These are phyloP conservation scores for Colletotrichum gigasporum DNA, from an alignment of 2,329 filamentous ascomycete genomes.

Conservation along the genomic window DNA sequence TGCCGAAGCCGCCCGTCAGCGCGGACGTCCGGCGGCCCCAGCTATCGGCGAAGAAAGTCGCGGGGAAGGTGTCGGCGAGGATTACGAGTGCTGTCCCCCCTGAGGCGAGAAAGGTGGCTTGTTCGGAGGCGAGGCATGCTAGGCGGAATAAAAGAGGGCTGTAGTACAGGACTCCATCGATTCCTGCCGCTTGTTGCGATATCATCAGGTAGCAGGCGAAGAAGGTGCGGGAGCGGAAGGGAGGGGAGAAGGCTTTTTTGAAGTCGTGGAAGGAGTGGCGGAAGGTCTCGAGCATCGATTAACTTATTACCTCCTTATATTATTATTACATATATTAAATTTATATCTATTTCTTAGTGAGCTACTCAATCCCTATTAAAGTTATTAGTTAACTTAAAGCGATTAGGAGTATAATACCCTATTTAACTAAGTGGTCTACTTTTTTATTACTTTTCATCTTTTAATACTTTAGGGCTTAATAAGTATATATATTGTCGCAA, in stretches of 20 bases:
- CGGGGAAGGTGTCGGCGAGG: conserved; percentile 63
- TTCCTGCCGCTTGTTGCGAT: conserved; percentile 64
- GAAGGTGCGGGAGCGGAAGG: conserved; percentile 53
- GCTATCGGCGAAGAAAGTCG: conserved; percentile 61
- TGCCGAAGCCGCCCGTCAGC: conserved; percentile 59
- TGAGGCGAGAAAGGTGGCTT: conserved; percentile 65
- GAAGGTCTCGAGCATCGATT: too few species aligned
- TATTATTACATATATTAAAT: too few species aligned
- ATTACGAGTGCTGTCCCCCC: conserved; percentile 67
- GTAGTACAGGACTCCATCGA: conserved; percentile 71
- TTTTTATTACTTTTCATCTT: too few species aligned
- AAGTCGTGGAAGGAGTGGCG: conserved; percentile 44
- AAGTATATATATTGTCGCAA: too few species aligned
- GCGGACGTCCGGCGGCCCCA: conserved; percentile 65
- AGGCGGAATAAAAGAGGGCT: conserved; percentile 68
- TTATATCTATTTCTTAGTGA: too few species aligned
- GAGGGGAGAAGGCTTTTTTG: conserved; percentile 18
- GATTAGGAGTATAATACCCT: too few species aligned
- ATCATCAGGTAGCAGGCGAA: conserved; percentile 68
- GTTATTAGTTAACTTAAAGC: too few species aligned
- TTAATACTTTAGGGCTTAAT: too few species aligned
- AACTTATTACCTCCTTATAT: too few species aligned
- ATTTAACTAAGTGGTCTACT: too few species aligned
- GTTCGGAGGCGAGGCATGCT: conserved; percentile 63
- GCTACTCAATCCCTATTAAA: too few species aligned